Evolutionary conservation across 2,329 filamentous ascomycete genomes (phyloP).

Genomic region (Stagonosporopsis cucurbitacearum): DNA sequence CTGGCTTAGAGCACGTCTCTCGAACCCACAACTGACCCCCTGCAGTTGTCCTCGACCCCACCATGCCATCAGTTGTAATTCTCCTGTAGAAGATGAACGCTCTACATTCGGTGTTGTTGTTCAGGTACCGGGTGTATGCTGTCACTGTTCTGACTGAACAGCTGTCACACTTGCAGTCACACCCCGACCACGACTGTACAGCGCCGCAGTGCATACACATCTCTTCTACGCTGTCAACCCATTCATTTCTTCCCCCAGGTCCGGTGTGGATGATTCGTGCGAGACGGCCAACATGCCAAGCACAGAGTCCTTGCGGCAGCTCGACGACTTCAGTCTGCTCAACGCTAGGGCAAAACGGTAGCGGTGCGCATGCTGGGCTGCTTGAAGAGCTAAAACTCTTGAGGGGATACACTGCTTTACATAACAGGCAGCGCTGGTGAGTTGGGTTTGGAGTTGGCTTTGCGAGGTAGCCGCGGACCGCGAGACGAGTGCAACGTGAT

Average conservation of each 20-base stretch:
- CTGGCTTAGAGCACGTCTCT: conserved; percentile 27
- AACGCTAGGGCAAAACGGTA: conserved; percentile 6
- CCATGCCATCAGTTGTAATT: background rate
- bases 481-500: conserved; percentile 38
- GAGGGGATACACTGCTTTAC: conserved; percentile 38
- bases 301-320: conserved; percentile 40
- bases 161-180: conserved; percentile 40
- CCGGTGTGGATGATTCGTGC: conserved; percentile 29
- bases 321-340: conserved; percentile 31
- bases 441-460: conserved; percentile 17
- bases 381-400: conserved; percentile 41
- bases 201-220: conserved; percentile 48
- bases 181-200: conserved; percentile 35
- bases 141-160: conserved; percentile 35
- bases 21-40: conserved; percentile 32
- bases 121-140: conserved; percentile 43
- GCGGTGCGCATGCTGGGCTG: conserved; percentile 35
- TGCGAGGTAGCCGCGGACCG: conserved; percentile 37
- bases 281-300: conserved; percentile 44
- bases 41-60: background rate
- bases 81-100: conserved; percentile 37
- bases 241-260: conserved; percentile 35
- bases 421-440: conserved; percentile 40
- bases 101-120: conserved; percentile 34
- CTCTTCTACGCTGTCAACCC: conserved; percentile 30